These are phyloP conservation scores for Colletotrichum sidae DNA, from an alignment of 2,329 filamentous ascomycete genomes.

Conservation along the genomic window DNA sequence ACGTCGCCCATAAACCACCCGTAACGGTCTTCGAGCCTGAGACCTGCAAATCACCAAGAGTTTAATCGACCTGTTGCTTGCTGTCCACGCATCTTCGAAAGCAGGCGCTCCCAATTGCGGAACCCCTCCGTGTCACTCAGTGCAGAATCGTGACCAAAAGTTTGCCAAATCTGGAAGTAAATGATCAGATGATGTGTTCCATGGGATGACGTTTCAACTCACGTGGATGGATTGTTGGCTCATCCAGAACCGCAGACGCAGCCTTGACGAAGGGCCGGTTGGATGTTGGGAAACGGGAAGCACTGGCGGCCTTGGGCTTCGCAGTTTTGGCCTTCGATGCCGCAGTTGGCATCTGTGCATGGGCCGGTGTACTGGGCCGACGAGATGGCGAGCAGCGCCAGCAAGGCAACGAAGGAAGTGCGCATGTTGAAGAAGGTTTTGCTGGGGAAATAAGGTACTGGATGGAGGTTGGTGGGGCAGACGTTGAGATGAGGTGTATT, in stretches of 20 bases:
- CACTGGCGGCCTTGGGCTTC: slow-evolving; percentile 30
- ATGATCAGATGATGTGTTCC: neutral
- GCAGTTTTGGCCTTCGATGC: slow-evolving; percentile 25
- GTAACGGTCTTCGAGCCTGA: too few relatives aligned
- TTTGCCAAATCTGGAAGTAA: neutral
- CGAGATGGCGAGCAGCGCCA: slow-evolving; percentile 20
- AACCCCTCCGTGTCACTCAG: too few relatives aligned
- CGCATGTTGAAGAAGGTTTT: slow-evolving; percentile 20
- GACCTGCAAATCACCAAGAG: too few relatives aligned
- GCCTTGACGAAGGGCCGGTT: slow-evolving; percentile 29
- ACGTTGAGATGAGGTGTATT: neutral
- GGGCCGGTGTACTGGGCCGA: slow-evolving; percentile 26
- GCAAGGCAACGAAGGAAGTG: slow-evolving; percentile 11
- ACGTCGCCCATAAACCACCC: too few relatives aligned
- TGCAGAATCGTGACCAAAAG: neutral
- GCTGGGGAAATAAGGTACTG: neutral
- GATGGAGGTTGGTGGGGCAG: neutral
- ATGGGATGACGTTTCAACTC: neutral
- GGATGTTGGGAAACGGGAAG: slow-evolving; percentile 33
- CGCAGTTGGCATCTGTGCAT: slow-evolving; percentile 30
- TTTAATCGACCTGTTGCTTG: too few relatives aligned
- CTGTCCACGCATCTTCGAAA: too few relatives aligned
- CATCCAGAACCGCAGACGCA: slow-evolving; percentile 35
- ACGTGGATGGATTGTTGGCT: neutral
- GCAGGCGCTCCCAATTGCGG: too few relatives aligned